Evolutionary conservation across 345 rosid species (phyloP).

Genomic region (Hypericum androsaemum): DNA sequence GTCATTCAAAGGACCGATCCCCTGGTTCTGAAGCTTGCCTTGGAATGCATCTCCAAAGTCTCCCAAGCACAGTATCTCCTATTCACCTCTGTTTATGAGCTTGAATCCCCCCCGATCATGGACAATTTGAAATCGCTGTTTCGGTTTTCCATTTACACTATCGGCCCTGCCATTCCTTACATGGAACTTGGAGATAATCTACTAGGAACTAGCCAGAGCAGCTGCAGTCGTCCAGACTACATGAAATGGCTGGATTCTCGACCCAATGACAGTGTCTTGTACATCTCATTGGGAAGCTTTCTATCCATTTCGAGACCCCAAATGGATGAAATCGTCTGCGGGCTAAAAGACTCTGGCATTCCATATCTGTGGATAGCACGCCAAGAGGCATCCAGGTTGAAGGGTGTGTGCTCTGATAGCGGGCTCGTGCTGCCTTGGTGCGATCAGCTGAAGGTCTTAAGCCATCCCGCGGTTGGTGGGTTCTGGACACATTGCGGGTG

Average conservation of each 20-base stretch:
- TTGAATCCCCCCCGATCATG: conserved; percentile 6
- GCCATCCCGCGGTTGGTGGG: conserved; percentile 14
- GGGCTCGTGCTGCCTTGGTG: conserved; percentile 16
- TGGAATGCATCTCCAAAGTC: conserved; percentile 36
- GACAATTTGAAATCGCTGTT: neutral
- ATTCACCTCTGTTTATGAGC: conserved; percentile 29
- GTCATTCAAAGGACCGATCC: conserved; percentile 14
- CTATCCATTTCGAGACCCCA: conserved; percentile 13
- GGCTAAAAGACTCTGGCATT: conserved; percentile 5
- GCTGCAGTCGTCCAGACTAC: neutral
- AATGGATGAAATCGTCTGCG: conserved; percentile 13
- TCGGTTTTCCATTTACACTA: conserved; percentile 3
- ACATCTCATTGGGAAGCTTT: conserved; percentile 16
- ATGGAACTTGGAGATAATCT: neutral
- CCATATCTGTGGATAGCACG: conserved; percentile 15
- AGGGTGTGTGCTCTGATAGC: neutral
- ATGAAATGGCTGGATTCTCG: conserved; percentile 12
- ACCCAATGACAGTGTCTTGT: conserved; percentile 11
- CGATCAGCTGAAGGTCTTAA: conserved; percentile 14
- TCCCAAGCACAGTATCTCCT: conserved; percentile 40
- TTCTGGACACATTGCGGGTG: conserved; percentile 16
- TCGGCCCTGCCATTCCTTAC: conserved; percentile 12
- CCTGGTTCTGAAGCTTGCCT: conserved; percentile 18
- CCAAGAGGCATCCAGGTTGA: conserved; percentile 2
- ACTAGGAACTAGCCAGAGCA: no score